Percentiles rank a stretch among this genome's conserved stretches.
Conservation (phyloP, 192 early-diverging fungal species). For the Backusella circina region DNA sequence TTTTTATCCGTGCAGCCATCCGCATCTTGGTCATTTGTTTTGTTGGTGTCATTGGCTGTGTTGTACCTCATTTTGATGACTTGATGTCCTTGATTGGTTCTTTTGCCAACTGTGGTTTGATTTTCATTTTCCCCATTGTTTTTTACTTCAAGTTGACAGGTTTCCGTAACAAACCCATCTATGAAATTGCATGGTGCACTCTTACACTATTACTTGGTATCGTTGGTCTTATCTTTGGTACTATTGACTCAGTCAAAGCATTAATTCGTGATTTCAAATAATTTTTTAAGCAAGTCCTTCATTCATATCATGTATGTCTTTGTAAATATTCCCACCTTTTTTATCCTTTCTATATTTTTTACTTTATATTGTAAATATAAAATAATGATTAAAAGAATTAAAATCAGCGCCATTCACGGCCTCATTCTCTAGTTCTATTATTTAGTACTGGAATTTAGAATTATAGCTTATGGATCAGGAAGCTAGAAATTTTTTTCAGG, state of each 20-base stretch:
- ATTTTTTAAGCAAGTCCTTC: neutral
- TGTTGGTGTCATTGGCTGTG: slow-evolving; percentile 56
- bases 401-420: neutral
- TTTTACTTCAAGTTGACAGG: slow-evolving; percentile 77
- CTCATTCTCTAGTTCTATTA: no score
- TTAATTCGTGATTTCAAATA: slow-evolving; percentile 28
- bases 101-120: slow-evolving; percentile 68
- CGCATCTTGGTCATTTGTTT: slow-evolving; percentile 54
- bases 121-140: slow-evolving; percentile 81
- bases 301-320: neutral
- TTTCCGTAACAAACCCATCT: slow-evolving; percentile 30
- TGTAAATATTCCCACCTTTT: neutral
- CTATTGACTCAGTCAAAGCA: slow-evolving; percentile 56
- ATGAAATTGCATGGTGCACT: slow-evolving; percentile 47
- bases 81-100: slow-evolving; percentile 77
- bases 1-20: slow-evolving; percentile 49
- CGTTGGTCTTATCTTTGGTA: slow-evolving; percentile 62
- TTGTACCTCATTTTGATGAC: slow-evolving; percentile 77
- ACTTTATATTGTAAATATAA: slow-evolving; percentile 1
- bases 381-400: neutral
- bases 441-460: no score
- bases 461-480: no score
- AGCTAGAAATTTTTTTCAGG: neutral
- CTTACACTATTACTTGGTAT: slow-evolving; percentile 64
- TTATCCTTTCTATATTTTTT: neutral